Evolutionary conservation across 306 rosid species (phyloP).

Genomic region (Myrica gale): DNA sequence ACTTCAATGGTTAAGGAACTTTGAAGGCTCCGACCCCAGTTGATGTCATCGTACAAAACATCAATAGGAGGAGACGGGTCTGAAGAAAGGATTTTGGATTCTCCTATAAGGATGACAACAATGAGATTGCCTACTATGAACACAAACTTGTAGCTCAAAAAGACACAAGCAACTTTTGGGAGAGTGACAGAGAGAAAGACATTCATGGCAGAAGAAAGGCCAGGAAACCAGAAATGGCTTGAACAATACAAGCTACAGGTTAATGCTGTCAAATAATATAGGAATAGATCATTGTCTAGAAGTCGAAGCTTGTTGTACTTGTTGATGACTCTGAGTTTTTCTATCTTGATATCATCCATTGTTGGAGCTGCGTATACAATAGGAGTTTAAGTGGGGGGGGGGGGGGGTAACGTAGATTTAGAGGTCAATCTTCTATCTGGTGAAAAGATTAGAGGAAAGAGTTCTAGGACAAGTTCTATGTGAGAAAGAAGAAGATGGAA

Average conservation of each 20-base stretch:
- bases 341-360: slow-evolving; percentile 38
- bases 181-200: slow-evolving; percentile 19
- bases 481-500: slow-evolving; percentile 5
- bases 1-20: slow-evolving; percentile 22
- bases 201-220: slow-evolving; percentile 29
- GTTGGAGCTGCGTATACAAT: slow-evolving; percentile 3
- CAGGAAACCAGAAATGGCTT: slow-evolving; percentile 38
- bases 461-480: background rate
- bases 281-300: slow-evolving; percentile 22
- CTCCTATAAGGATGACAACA: slow-evolving; percentile 42
- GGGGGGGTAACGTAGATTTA: slow-evolving; percentile 5
- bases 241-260: slow-evolving; percentile 27
- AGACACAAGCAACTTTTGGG: slow-evolving; percentile 21
- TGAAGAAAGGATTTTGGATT: slow-evolving; percentile 52
- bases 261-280: slow-evolving; percentile 26
- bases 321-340: slow-evolving; percentile 29
- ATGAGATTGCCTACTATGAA: slow-evolving; percentile 51
- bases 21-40: slow-evolving; percentile 26
- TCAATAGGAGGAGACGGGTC: slow-evolving; percentile 31
- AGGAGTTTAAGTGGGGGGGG: background rate
- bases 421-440: background rate
- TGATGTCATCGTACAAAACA: slow-evolving; percentile 43
- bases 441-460: background rate
- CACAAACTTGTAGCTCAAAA: slow-evolving; percentile 41
- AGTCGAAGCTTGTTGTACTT: slow-evolving; percentile 22